Evolutionary conservation across 257 asterid species (phyloP).

Genomic region (Perilla frutescens): DNA sequence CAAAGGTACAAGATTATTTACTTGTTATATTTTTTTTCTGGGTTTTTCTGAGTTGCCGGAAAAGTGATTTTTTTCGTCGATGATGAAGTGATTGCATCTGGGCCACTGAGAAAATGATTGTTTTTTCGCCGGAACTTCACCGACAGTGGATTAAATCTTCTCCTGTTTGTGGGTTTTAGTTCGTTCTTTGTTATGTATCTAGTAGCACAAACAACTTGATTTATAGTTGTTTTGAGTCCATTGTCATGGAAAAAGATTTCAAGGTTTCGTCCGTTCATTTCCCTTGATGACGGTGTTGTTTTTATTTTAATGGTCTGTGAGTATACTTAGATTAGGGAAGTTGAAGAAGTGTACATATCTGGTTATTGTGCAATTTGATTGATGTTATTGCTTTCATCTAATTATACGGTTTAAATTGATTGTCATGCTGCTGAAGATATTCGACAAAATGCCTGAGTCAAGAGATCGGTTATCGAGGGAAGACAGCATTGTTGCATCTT

Average conservation of each 20-base stretch:
- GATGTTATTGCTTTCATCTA: not conserved
- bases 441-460: slow-evolving; percentile 59
- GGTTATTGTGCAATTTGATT: not conserved
- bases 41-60: not conserved
- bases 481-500: slow-evolving; percentile 47
- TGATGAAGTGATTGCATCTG: slow-evolving; percentile 13
- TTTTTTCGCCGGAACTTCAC: not conserved
- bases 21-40: not conserved
- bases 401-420: not conserved
- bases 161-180: slow-evolving; percentile 1
- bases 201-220: not conserved
- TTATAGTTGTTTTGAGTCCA: not conserved
- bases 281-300: not conserved
- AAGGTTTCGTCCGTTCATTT: not conserved
- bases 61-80: not conserved
- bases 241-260: not conserved
- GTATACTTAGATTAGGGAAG: not conserved
- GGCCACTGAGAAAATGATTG: not conserved
- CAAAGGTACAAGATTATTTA: slow-evolving; percentile 27
- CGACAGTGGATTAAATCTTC: not conserved
- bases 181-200: not conserved
- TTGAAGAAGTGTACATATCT: not conserved
- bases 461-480: slow-evolving; percentile 66
- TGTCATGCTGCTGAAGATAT: slow-evolving; percentile 23
- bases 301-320: not conserved